Conservation (phyloP, 345 rosid genomes). For the Sisymbrium irio region DNA sequence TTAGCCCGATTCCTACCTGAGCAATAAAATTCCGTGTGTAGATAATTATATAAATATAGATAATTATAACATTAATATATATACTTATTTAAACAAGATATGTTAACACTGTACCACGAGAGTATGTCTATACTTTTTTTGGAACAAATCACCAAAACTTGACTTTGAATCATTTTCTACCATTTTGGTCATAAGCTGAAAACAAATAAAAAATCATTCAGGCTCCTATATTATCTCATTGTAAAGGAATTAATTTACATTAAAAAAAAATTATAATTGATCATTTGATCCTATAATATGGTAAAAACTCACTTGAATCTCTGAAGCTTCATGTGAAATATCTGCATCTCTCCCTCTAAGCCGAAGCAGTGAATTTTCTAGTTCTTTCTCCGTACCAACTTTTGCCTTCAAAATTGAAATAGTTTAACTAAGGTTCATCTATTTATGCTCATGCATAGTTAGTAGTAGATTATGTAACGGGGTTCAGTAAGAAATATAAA, state of each 20-base stretch:
- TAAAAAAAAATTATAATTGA: not conserved
- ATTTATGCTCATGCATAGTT: not conserved
- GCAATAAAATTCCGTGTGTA: not conserved
- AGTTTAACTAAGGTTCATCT: not conserved
- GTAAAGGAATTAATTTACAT: not conserved
- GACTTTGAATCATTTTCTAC: slow-evolving; percentile 27
- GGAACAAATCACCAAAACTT: slow-evolving; percentile 38
- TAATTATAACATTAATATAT: not conserved
- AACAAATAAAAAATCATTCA: slow-evolving; percentile 4
- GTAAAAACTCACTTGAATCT: slow-evolving; percentile 42
- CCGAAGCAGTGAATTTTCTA: slow-evolving; percentile 44
- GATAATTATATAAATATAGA: not conserved
- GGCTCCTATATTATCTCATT: not conserved
- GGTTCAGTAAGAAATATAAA: not conserved
- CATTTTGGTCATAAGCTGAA: slow-evolving; percentile 36
- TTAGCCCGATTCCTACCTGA: slow-evolving; percentile 51
- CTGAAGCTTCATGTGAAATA: slow-evolving; percentile 52
- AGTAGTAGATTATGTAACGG: not conserved
- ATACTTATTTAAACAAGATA: not conserved
- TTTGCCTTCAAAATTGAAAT: slow-evolving; percentile 38
- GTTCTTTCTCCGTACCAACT: slow-evolving; percentile 42
- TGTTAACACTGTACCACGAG: slow-evolving; percentile 32
- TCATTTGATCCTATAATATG: not conserved
- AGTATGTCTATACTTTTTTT: slow-evolving; percentile 41
- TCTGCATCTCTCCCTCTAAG: slow-evolving; percentile 53